These are phyloP conservation scores for Blepharisma stoltei DNA, from an alignment of 73 alveolate genomes.

Conservation along the genomic window DNA sequence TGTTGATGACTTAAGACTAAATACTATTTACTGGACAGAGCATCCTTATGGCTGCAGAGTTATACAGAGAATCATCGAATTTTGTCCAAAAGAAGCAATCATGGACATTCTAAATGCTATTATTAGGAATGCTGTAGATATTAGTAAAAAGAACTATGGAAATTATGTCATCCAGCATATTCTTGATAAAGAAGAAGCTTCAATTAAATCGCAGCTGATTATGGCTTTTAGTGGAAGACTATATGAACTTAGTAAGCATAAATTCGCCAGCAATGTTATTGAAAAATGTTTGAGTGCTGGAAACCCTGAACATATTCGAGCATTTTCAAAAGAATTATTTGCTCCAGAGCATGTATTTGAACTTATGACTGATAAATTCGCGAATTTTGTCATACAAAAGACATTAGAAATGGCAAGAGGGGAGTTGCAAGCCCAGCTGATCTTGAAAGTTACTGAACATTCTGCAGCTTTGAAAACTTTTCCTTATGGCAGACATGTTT, in stretches of 20 bases:
- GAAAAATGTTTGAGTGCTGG: conserved; percentile 44
- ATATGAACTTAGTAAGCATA: conserved; percentile 49
- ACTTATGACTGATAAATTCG: conserved; percentile 2
- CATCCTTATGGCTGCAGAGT: conserved; percentile 70
- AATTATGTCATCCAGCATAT: conserved; percentile 59
- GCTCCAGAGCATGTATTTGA: not conserved
- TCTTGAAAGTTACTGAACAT: not conserved
- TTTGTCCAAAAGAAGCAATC: conserved; percentile 40
- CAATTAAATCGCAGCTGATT: conserved; percentile 37
- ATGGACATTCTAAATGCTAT: not conserved
- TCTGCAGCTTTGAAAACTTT: not conserved
- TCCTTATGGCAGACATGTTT: conserved; percentile 30
- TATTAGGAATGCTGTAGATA: not conserved
- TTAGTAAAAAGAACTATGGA: conserved; percentile 50
- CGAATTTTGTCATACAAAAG: not conserved
- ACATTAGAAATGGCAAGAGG: not conserved
- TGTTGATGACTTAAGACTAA: conserved; percentile 38
- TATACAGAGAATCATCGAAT: conserved; percentile 49
- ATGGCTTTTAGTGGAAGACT: conserved; percentile 51
- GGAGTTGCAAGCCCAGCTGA: not conserved
- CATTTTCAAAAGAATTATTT: not conserved
- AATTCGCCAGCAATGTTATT: conserved; percentile 60
- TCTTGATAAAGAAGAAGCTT: conserved; percentile 48
- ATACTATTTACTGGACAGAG: conserved; percentile 1
- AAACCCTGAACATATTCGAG: conserved; percentile 53